Base-by-base conservation (phyloP, 2,329 filamentous ascomycete species). In the Colletotrichum sp. region DNA sequence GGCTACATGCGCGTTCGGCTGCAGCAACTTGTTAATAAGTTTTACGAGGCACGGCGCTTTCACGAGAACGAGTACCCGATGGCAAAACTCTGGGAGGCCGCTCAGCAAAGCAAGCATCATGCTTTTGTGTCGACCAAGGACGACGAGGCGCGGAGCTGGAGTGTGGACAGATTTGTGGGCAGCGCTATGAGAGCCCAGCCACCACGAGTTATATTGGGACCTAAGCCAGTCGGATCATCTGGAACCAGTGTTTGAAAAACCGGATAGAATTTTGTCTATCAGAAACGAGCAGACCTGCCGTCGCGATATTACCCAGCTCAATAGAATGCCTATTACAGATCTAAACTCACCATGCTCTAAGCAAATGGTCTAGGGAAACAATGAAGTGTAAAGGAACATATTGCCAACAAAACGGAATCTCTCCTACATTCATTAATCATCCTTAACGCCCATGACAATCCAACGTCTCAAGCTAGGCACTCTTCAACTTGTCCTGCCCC, bases 11-110 rank as follows among this genome's bases (percentile, higher is more conserved):
- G 57, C 10, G 68, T 70, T 8, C 68, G 68, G 5, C 28, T 70
- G 7, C 68, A 63, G 21, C 68, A 70, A 10, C 32, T 70, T 12
- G 68, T 70, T 15, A 64, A 63, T 8, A 70, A 70, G 16, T 64
- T 70, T 16, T 70, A 26, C n/a, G 34, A 28, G 2, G 36, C 28
- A n/a, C 68, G 68, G 8, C 68, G 57, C 30, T 30, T 57, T 15
- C 21, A 62, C 3, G 7, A 49, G 5, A 36, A 21, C 7, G 9
- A 52, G 8, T 21, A 30, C 24, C 3, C 32, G n/a, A 44, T 60
- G 24, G 15, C 18, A 8, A 16, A 63, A 36, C 36, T 70, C 26
- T 70, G 68, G 68, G 68, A 60, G 44, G 57, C 32, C 5, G 68
- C 68, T 13, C 68, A 70, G 34, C 32, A 63, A 57, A 70, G 68